phyloP scores from a whole-genome alignment of 2,329 filamentous ascomycete genomes.

The Fusarium coicis region DNA sequence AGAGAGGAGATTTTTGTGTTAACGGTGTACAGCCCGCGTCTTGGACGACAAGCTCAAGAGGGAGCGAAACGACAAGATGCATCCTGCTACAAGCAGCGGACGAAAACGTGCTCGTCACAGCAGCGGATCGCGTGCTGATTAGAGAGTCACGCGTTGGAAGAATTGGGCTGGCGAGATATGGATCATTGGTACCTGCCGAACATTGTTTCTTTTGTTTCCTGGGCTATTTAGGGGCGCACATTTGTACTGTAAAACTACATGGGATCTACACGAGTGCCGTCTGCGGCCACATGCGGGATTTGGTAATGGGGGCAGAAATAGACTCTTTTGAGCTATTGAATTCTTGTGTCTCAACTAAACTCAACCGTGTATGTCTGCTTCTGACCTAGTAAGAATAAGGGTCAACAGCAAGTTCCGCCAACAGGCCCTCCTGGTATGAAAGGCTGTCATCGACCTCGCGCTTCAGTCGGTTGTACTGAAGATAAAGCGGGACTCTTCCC shows the following conservation, averaged over 20 bases:
- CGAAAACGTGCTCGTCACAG: slow-evolving; percentile 69
- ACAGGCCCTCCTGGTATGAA: background rate
- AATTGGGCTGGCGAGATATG: background rate
- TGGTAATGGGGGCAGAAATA: background rate
- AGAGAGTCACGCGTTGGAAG: background rate
- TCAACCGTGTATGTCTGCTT: background rate
- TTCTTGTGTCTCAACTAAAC: background rate
- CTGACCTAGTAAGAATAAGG: background rate
- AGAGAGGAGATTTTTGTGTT: background rate
- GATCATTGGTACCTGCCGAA: background rate
- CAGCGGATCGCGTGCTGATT: slow-evolving; percentile 46
- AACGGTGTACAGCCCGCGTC: slow-evolving; percentile 63
- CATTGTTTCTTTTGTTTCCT: slow-evolving; percentile 10
- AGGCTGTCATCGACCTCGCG: background rate
- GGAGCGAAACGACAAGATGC: slow-evolving; percentile 69
- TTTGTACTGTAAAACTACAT: slow-evolving; percentile 1
- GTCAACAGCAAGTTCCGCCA: background rate
- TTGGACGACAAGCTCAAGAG: slow-evolving; percentile 74
- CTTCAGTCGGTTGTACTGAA: background rate
- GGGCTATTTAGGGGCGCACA: slow-evolving; percentile 1
- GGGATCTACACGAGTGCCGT: background rate
- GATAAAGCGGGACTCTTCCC: background rate
- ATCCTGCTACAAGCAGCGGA: slow-evolving; percentile 59
- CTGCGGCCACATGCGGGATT: background rate
- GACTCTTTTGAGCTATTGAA: background rate